phyloP scores from a whole-genome alignment of 208 protist genomes.

The Wallacemonas collosoma region DNA sequence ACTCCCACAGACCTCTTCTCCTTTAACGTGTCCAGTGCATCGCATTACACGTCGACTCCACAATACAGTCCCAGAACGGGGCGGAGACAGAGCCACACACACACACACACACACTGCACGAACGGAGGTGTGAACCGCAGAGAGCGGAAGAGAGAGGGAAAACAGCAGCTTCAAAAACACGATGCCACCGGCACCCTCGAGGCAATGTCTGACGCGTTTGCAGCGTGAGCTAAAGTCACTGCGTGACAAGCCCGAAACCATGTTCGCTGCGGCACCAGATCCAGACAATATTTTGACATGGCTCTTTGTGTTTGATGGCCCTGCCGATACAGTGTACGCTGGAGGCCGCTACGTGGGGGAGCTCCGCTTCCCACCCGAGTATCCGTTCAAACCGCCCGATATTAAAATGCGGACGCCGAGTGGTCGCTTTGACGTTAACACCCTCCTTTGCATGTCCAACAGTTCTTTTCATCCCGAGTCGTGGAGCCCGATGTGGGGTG shows the following conservation, averaged over 20 bases:
- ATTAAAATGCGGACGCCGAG: slow-evolving; percentile 88
- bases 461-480: slow-evolving; percentile 86
- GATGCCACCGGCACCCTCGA: slow-evolving; percentile 11
- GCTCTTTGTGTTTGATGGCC: slow-evolving; percentile 62
- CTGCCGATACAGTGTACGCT: slow-evolving; percentile 84
- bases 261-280: slow-evolving; percentile 34
- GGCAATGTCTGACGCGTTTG: slow-evolving; percentile 41
- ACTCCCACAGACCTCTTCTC: too few relatives aligned
- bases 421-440: slow-evolving; percentile 73
- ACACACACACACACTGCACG: neutral
- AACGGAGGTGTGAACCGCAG: too few relatives aligned
- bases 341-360: slow-evolving; percentile 97
- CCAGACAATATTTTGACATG: slow-evolving; percentile 92
- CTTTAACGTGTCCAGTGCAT: too few relatives aligned
- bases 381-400: slow-evolving; percentile 95
- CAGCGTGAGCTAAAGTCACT: slow-evolving; percentile 47
- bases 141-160: neutral
- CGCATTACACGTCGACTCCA: too few relatives aligned
- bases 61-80: too few relatives aligned
- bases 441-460: slow-evolving; percentile 81
- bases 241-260: slow-evolving; percentile 26
- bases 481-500: slow-evolving; percentile 89
- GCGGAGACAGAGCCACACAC: neutral
- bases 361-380: slow-evolving; percentile 94
- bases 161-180: too few relatives aligned